These are phyloP conservation scores for Eutrema salsugineum DNA, from an alignment of 441 rosid species.

Conservation along the genomic window DNA sequence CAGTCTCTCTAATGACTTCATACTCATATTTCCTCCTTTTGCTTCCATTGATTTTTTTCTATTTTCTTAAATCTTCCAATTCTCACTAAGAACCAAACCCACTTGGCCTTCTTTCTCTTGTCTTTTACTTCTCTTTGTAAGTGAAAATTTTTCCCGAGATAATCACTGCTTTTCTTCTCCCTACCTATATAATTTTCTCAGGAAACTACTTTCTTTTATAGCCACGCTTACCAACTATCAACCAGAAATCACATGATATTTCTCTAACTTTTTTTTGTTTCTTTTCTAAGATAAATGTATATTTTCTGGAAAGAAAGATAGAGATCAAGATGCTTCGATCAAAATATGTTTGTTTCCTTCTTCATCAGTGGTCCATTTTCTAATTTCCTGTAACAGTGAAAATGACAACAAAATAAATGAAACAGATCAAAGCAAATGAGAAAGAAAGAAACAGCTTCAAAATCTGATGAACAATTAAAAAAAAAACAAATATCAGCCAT, in stretches of 20 bases:
- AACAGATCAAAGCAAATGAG: not conserved
- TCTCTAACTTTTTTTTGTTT: slow-evolving; percentile 4
- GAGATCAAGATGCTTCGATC: slow-evolving; percentile 12
- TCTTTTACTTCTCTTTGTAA: slow-evolving; percentile 11
- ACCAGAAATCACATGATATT: slow-evolving; percentile 27
- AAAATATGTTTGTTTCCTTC: not conserved
- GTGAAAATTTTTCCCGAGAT: not conserved
- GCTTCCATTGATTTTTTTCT: not conserved
- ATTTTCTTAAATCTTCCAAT: not conserved
- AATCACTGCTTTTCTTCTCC: not conserved
- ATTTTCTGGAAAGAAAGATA: not conserved
- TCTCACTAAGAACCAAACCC: not conserved
- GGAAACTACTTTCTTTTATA: not conserved
- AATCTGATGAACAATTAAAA: not conserved
- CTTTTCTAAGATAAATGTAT: not conserved
- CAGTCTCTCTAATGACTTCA: slow-evolving; percentile 69
- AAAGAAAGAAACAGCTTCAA: not conserved
- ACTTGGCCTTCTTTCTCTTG: not conserved
- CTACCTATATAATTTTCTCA: not conserved
- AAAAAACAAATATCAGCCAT: not conserved
- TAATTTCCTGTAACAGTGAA: slow-evolving; percentile 5
- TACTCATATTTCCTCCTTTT: slow-evolving; percentile 38
- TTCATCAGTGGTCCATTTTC: slow-evolving; percentile 23
- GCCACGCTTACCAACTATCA: slow-evolving; percentile 21
- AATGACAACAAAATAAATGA: not conserved